A percentile compares a stretch with the other conserved stretches of the same genome.
phyloP scores from a whole-genome alignment of 2,329 filamentous ascomycete genomes.

The Aureobasidium sp. region DNA sequence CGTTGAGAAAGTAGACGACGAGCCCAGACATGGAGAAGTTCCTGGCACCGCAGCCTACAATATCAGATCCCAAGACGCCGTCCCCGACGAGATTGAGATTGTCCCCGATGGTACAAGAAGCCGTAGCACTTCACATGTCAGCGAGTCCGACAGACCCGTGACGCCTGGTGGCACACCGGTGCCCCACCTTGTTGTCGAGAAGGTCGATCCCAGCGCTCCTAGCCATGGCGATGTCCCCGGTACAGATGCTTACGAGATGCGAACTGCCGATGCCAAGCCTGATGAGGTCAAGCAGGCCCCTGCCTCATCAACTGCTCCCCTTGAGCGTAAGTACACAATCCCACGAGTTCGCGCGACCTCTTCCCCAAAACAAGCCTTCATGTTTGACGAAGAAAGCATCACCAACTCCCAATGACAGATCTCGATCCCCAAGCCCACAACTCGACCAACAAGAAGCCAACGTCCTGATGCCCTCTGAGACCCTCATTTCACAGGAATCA shows the following conservation, averaged over 20 bases:
- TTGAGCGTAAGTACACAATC: slow-evolving; percentile 48
- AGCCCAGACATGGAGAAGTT: slow-evolving; percentile 53
- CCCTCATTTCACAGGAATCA: background rate
- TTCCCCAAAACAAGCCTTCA: slow-evolving; percentile 15
- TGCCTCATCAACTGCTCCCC: slow-evolving; percentile 37
- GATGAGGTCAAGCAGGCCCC: slow-evolving; percentile 49
- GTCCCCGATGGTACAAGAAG: slow-evolving; percentile 41
- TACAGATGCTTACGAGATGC: slow-evolving; percentile 50
- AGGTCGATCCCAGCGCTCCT: slow-evolving; percentile 50
- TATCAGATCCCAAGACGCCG: slow-evolving; percentile 51
- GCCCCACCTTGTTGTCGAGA: slow-evolving; percentile 55
- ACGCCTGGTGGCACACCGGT: slow-evolving; percentile 48
- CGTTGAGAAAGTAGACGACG: slow-evolving; percentile 56
- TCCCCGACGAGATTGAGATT: slow-evolving; percentile 58
- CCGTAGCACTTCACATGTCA: slow-evolving; percentile 30
- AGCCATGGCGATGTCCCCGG: slow-evolving; percentile 57
- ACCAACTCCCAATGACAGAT: slow-evolving; percentile 48
- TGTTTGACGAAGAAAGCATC: slow-evolving; percentile 56
- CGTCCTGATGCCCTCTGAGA: slow-evolving; percentile 8
- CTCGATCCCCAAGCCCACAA: slow-evolving; percentile 21
- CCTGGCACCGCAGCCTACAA: slow-evolving; percentile 56
- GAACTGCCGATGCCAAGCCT: slow-evolving; percentile 52
- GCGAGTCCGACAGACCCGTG: slow-evolving; percentile 37
- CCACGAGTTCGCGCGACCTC: slow-evolving; percentile 4
- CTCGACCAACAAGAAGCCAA: slow-evolving; percentile 1